Conservation (phyloP, 2,329 filamentous ascomycete species). For the Xylariaceae sp. region DNA sequence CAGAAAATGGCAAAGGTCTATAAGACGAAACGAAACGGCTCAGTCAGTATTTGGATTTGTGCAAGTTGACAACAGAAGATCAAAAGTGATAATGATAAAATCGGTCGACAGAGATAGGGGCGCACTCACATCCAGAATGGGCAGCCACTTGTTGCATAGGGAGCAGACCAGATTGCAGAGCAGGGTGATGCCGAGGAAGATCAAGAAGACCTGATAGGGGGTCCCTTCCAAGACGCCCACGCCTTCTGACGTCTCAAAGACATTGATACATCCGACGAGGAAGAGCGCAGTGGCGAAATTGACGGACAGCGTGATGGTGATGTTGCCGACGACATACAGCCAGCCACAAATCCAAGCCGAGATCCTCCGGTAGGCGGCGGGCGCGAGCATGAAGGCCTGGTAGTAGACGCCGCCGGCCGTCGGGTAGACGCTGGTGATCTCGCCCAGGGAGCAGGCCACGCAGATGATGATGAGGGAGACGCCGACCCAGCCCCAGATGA, state of each 20-base stretch:
- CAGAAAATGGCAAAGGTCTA: constrained; percentile 68
- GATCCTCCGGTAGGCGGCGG: constrained; percentile 53
- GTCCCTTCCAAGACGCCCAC: constrained; percentile 41
- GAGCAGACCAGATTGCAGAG: constrained; percentile 60
- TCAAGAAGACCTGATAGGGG: constrained; percentile 62
- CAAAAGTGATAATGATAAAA: no score
- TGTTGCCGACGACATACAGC: constrained; percentile 73
- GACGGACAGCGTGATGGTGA: constrained; percentile 77
- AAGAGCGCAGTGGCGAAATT: constrained; percentile 73
- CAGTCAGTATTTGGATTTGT: constrained; percentile 3
- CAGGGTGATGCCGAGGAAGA: constrained; percentile 65
- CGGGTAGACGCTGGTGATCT: constrained; percentile 71
- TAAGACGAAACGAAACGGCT: neutral
- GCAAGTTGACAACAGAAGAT: no score
- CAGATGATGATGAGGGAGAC: constrained; percentile 67
- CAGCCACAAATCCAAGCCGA: constrained; percentile 69
- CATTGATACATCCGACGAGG: constrained; percentile 50
- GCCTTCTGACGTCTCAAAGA: constrained; percentile 44
- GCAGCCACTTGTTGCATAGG: constrained; percentile 62
- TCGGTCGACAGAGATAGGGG: constrained; percentile 1
- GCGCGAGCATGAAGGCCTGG: constrained; percentile 69
- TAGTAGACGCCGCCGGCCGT: constrained; percentile 77
- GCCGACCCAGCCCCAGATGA: constrained; percentile 68
- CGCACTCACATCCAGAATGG: constrained; percentile 59
- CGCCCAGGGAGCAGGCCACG: constrained; percentile 64